These are phyloP conservation scores for Nigrograna mackinnonii DNA, from an alignment of 2,329 filamentous ascomycete genomes.

Conservation along the genomic window DNA sequence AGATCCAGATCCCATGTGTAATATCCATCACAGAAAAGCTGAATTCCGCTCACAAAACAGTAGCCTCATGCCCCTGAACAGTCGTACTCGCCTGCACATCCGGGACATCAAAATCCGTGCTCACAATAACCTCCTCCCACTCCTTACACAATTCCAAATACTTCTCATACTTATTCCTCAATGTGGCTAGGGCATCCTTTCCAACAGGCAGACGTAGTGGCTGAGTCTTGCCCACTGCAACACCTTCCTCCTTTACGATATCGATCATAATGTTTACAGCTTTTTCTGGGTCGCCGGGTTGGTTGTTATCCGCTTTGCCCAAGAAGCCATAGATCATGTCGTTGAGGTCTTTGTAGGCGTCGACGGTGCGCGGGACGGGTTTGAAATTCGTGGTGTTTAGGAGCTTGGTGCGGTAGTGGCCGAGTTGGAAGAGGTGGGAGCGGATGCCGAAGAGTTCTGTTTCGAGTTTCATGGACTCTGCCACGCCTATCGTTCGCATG, in stretches of 20 bases:
- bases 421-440: conserved; percentile 41
- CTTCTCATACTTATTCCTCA: conserved; percentile 11
- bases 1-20: too few relatives aligned
- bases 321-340: conserved; percentile 23
- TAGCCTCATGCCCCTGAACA: conserved; percentile 9
- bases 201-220: conserved; percentile 33
- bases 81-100: conserved; percentile 9
- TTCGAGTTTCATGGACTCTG: conserved; percentile 15
- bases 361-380: conserved; percentile 11
- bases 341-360: conserved; percentile 16
- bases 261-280: conserved; percentile 17
- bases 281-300: conserved; percentile 20
- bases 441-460: conserved; percentile 36
- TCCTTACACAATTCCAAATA: conserved; percentile 13
- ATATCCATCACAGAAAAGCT: not conserved
- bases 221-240: conserved; percentile 22
- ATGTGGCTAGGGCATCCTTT: conserved; percentile 15
- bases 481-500: not conserved
- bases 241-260: conserved; percentile 14
- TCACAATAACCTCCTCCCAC: conserved; percentile 16
- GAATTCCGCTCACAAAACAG: conserved; percentile 6
- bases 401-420: conserved; percentile 38
- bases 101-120: conserved; percentile 11
- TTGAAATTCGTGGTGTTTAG: conserved; percentile 26
- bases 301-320: conserved; percentile 6